These are phyloP conservation scores for Fusarium camptoceras DNA, from an alignment of 2,329 filamentous ascomycete species.

Conservation along the genomic window DNA sequence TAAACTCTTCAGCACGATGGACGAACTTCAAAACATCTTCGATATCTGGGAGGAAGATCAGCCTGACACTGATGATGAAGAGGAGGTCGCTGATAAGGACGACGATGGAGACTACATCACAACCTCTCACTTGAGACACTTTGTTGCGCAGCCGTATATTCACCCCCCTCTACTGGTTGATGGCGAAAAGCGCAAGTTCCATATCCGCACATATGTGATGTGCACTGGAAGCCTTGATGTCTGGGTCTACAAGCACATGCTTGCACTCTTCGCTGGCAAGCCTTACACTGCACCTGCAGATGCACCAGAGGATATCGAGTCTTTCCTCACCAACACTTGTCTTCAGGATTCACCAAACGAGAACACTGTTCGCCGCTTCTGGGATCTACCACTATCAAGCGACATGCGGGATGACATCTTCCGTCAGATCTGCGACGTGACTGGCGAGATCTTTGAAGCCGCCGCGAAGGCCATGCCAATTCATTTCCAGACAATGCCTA, in stretches of 20 bases:
- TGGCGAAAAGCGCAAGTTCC: conserved; percentile 83
- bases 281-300: conserved; percentile 76
- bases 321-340: conserved; percentile 95
- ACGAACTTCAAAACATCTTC: conserved; percentile 87
- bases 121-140: conserved; percentile 92
- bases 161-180: conserved; percentile 80
- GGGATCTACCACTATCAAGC: conserved; percentile 66
- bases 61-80: conserved; percentile 73
- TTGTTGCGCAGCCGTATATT: conserved; percentile 95
- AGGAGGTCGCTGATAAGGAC: conserved; percentile 55
- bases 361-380: conserved; percentile 80
- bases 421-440: conserved; percentile 77
- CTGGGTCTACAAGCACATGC: conserved; percentile 90
- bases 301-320: conserved; percentile 66
- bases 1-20: conserved; percentile 85
- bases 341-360: conserved; percentile 74
- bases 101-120: conserved; percentile 70
- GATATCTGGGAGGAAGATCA: conserved; percentile 85
- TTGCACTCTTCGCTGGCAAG: conserved; percentile 87
- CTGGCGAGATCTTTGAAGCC: conserved; percentile 85
- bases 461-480: conserved; percentile 85
- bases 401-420: conserved; percentile 74
- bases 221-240: conserved; percentile 82
- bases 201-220: conserved; percentile 92
- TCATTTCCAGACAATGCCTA: conserved; percentile 90